Percentiles rank a stretch among this genome's conserved stretches.
phyloP scores from a whole-genome alignment of 1,284 basidiomycete species.

The Ustilago lituana region DNA sequence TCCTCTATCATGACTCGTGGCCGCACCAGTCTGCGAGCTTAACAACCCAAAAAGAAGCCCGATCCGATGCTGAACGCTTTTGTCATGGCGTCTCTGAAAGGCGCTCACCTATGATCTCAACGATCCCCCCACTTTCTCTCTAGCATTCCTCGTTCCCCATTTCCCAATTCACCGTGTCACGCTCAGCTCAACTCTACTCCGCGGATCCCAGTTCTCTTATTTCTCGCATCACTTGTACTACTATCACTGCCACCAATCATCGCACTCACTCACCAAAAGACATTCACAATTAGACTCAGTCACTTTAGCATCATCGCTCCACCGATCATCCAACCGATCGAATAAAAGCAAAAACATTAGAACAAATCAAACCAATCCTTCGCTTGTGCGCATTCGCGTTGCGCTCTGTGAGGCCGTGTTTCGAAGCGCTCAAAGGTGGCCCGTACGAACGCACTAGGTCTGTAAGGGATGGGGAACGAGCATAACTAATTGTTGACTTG shows the following conservation, averaged over 20 bases:
- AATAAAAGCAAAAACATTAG: not conserved
- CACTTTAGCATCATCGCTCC: too few relatives aligned
- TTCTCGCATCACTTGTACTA: constrained; percentile 6
- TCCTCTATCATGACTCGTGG: constrained; percentile 13
- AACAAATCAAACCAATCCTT: not conserved
- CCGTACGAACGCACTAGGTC: too few relatives aligned
- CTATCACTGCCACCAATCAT: constrained; percentile 2
- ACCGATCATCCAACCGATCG: too few relatives aligned
- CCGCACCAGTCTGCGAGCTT: constrained; percentile 19
- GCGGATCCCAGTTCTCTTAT: not conserved
- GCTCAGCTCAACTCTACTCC: constrained; percentile 39
- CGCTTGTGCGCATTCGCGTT: too few relatives aligned
- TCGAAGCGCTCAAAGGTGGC: too few relatives aligned
- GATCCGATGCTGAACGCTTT: constrained; percentile 20
- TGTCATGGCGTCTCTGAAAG: constrained; percentile 24
- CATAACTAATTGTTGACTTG: too few relatives aligned
- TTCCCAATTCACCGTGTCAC: constrained; percentile 9
- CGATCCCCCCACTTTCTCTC: constrained; percentile 8
- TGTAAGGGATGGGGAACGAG: too few relatives aligned
- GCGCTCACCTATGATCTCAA: constrained; percentile 22
- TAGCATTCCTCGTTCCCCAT: not conserved
- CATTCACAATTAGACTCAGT: too few relatives aligned
- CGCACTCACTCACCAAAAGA: too few relatives aligned
- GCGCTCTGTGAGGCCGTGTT: too few relatives aligned
- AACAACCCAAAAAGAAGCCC: not conserved